These are phyloP conservation scores for Globisporangium paroecandrum DNA, from an alignment of 352 stramenopile genomes.

Conservation along the genomic window DNA sequence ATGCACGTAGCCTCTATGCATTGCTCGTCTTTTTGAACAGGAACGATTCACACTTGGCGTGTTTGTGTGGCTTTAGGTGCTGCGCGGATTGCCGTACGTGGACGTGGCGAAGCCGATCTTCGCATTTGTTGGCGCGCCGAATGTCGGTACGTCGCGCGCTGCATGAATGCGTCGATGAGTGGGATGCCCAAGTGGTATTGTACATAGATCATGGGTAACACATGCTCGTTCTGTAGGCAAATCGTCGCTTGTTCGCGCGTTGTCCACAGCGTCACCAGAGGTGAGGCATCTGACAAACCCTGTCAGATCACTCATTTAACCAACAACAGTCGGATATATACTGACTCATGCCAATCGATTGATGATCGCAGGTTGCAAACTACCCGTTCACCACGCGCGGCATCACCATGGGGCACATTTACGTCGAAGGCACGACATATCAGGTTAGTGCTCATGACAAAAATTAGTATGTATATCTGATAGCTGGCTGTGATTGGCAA, in stretches of 20 bases:
- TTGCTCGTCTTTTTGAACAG: not conserved
- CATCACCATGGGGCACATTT: constrained; percentile 88
- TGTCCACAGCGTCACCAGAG: constrained; percentile 82
- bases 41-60: not conserved
- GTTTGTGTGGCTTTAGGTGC: constrained; percentile 26
- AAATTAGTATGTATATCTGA: not conserved
- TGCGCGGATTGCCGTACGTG: constrained; percentile 72
- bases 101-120: constrained; percentile 82
- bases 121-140: constrained; percentile 78
- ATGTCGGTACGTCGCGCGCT: constrained; percentile 56
- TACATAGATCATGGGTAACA: not conserved
- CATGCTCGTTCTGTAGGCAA: constrained; percentile 38
- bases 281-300: constrained; percentile 21
- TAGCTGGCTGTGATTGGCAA: no score
- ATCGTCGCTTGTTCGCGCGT: constrained; percentile 71
- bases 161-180: not conserved
- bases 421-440: constrained; percentile 76
- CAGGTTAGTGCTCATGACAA: constrained; percentile 26
- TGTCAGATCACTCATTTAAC: not conserved
- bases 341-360: not conserved
- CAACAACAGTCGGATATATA: not conserved
- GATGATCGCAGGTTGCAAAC: constrained; percentile 59
- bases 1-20: not conserved
- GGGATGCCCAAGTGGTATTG: not conserved
- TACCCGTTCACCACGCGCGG: constrained; percentile 86